A percentile compares a stretch with the other conserved stretches of the same genome.
Evolutionary conservation across 129 eudicot species (phyloP).

Genomic region (Tagetes patula): DNA sequence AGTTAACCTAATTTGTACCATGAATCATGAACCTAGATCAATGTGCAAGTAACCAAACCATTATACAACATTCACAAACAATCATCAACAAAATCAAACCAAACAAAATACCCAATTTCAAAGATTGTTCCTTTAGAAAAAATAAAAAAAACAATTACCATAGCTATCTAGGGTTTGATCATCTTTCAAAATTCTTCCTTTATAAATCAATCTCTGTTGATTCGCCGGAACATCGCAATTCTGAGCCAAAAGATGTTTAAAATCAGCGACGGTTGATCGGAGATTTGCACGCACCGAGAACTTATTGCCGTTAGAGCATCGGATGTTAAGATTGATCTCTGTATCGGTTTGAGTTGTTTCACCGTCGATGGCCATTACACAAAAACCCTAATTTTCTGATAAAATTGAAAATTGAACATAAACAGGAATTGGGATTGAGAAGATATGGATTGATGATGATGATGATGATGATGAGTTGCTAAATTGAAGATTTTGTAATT

Average conservation of each 20-base stretch:
- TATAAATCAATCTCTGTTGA: slow-evolving; percentile 84
- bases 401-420: slow-evolving; percentile 13
- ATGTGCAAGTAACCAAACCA: slow-evolving; percentile 8
- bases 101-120: background rate
- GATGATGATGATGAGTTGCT: background rate
- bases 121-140: background rate
- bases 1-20: background rate
- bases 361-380: slow-evolving; percentile 57
- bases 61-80: slow-evolving; percentile 4
- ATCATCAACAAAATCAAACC: background rate
- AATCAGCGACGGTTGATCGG: slow-evolving; percentile 52
- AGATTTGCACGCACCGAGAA: slow-evolving; percentile 58
- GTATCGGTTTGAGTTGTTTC: slow-evolving; percentile 59
- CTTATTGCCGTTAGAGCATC: slow-evolving; percentile 83
- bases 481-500: background rate
- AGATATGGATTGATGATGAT: slow-evolving; percentile 2
- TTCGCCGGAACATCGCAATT: slow-evolving; percentile 76
- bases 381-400: slow-evolving; percentile 41
- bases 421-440: slow-evolving; percentile 13
- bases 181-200: slow-evolving; percentile 88
- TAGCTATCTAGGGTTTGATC: slow-evolving; percentile 88
- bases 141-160: slow-evolving; percentile 37
- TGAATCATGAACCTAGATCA: slow-evolving; percentile 15
- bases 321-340: slow-evolving; percentile 54
- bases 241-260: slow-evolving; percentile 61